Percentiles rank a stretch among this genome's conserved stretches.
Evolutionary conservation across 345 rosid species (phyloP).

Genomic region (Lagerstroemia speciosa): DNA sequence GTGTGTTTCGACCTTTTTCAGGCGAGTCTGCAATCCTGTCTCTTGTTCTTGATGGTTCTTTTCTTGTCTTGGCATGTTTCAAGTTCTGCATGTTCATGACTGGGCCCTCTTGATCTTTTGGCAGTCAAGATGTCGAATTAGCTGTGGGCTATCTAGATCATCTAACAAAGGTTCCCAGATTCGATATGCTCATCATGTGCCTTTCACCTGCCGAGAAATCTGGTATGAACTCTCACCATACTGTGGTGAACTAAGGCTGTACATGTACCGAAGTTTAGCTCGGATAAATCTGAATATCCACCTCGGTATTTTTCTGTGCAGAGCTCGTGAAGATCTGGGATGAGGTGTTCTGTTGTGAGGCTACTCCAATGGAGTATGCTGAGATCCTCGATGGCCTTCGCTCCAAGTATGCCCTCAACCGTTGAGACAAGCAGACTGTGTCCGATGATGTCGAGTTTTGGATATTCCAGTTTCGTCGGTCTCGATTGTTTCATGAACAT

Average conservation of each 20-base stretch:
- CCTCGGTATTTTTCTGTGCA: slow-evolving; percentile 20
- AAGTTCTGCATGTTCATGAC: background rate
- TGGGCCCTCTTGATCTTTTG: slow-evolving; percentile 9
- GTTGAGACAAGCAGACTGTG: background rate
- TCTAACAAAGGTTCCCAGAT: slow-evolving; percentile 82
- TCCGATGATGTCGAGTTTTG: background rate
- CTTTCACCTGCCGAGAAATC: slow-evolving; percentile 63
- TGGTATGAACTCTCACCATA: slow-evolving; percentile 33
- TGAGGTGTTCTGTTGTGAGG: slow-evolving; percentile 49
- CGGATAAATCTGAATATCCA: background rate
- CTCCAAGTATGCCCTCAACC: slow-evolving; percentile 34
- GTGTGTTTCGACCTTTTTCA: slow-evolving; percentile 57
- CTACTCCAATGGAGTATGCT: slow-evolving; percentile 50
- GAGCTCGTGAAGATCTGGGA: slow-evolving; percentile 73
- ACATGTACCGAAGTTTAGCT: background rate
- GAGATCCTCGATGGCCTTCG: slow-evolving; percentile 53
- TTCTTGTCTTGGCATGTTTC: background rate
- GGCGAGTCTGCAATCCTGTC: slow-evolving; percentile 29
- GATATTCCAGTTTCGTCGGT: background rate
- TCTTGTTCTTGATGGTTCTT: slow-evolving; percentile 2
- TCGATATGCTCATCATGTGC: slow-evolving; percentile 62
- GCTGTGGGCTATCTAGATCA: slow-evolving; percentile 63
- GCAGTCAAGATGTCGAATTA: slow-evolving; percentile 65
- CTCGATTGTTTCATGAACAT: background rate
- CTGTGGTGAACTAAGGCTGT: background rate